phyloP scores from a whole-genome alignment of 495 filamentous ascomycete genomes.

The Parathielavia hyrcaniae region DNA sequence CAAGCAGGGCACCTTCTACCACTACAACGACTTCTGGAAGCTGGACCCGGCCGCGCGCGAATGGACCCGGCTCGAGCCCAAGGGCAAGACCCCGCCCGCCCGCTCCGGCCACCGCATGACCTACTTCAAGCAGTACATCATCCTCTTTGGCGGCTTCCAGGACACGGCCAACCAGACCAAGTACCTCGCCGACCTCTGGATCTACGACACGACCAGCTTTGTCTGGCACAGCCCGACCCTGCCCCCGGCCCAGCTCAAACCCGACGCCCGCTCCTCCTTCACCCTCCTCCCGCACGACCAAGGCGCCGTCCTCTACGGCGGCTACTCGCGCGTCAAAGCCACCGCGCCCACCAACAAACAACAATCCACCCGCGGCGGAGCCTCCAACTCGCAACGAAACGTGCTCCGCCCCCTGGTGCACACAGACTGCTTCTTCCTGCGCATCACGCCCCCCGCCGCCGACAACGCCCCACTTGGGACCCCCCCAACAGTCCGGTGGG shows the following conservation, averaged over 20 bases:
- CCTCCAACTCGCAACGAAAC: constrained; percentile 52
- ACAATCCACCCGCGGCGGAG: constrained; percentile 6
- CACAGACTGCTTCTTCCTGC: constrained; percentile 89
- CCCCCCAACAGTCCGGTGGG: constrained; percentile 74
- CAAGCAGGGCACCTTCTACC: constrained; percentile 97
- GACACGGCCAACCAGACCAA: constrained; percentile 90
- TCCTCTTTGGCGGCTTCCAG: constrained; percentile 63
- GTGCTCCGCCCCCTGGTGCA: constrained; percentile 81
- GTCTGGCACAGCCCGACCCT: constrained; percentile 69
- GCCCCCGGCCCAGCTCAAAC: constrained; percentile 70
- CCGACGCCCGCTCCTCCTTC: constrained; percentile 85
- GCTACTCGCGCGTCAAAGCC: constrained; percentile 84
- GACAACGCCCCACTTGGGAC: constrained; percentile 59
- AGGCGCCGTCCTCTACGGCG: constrained; percentile 84
- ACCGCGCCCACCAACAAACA: constrained; percentile 49
- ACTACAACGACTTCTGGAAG: constrained; percentile 98
- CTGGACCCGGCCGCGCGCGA: constrained; percentile 75
- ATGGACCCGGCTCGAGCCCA: constrained; percentile 82
- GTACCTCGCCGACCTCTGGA: constrained; percentile 68
- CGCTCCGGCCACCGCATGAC: constrained; percentile 93
- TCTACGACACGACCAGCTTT: constrained; percentile 59
- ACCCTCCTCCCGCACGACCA: constrained; percentile 82
- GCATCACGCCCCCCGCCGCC: constrained; percentile 63
- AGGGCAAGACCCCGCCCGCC: constrained; percentile 82
- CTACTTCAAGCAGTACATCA: constrained; percentile 64